Conservation (phyloP, 1,284 basidiomycete species). For the Microstroma glucosiphilum region DNA sequence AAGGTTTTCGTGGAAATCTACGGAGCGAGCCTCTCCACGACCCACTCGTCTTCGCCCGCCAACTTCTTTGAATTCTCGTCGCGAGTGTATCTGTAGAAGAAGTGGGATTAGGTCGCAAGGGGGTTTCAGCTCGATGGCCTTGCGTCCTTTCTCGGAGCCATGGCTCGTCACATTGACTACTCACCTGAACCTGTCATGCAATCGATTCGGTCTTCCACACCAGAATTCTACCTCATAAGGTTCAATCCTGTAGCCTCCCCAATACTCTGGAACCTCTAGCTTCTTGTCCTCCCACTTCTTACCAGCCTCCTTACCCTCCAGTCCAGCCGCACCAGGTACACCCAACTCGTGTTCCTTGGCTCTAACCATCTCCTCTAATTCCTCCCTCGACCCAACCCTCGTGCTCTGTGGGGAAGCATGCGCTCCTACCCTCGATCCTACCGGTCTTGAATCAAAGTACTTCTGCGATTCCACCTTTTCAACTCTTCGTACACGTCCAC, state of each 20-base stretch:
- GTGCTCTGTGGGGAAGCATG: constrained; percentile 82
- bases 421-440: constrained; percentile 79
- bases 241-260: constrained; percentile 92
- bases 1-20: constrained; percentile 4
- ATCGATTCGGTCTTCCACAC: constrained; percentile 40
- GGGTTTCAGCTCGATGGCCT: neutral
- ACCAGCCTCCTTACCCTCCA: constrained; percentile 38
- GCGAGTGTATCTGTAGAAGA: constrained; percentile 27
- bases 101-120: neutral
- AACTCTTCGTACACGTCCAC: constrained; percentile 77
- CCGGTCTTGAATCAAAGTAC: constrained; percentile 77
- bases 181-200: constrained; percentile 46
- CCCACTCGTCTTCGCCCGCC: constrained; percentile 27
- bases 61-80: constrained; percentile 11
- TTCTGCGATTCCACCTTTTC: constrained; percentile 65
- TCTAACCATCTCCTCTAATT: constrained; percentile 61
- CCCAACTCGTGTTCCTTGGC: constrained; percentile 62
- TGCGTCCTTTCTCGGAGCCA: neutral
- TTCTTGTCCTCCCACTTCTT: constrained; percentile 19
- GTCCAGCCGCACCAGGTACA: constrained; percentile 51
- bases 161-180: constrained; percentile 1
- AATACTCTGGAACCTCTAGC: constrained; percentile 79
- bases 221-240: constrained; percentile 65
- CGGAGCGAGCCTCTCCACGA: constrained; percentile 33
- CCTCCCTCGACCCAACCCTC: constrained; percentile 63